Base-by-base conservation (phyloP, 2,329 filamentous ascomycete species). In the Trichoderma atrobrunneum region DNA sequence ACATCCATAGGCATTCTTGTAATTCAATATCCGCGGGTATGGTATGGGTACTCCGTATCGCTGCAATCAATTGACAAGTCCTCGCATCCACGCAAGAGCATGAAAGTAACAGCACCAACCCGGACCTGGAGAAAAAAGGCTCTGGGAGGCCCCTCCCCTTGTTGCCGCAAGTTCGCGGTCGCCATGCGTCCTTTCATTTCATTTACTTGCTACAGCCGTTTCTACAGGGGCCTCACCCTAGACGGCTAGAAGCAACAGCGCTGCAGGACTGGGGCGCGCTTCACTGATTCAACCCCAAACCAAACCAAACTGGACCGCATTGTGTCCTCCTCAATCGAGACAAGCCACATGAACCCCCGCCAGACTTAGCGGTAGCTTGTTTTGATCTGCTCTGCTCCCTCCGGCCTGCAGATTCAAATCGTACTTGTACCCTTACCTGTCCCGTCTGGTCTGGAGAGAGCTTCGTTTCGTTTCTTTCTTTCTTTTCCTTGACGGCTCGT, bases 121-220 rank as follows among this genome's bases (percentile, higher is more conserved):
- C 57, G 1, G 57, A 14, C 66, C 39, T 36, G 30, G 67, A n/a
- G 30, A 61, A 48, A 61, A 48, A 26, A 26, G n/a, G 36, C 66
- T 34, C 28, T 60, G n/a, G 36, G 56, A 69, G 68, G 24, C 39
- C 60, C 68, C 68, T 64, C 39, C 60, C 68, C 68, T 64, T 48
- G 68, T 34, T 64, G 68, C 68, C 34, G 68, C 61, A 63, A 26
- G 24, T 32, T 71, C 61, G 34, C 60, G 51, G 68, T 43, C 39
- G 34, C 68, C 59, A 63, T 63, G 30, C 66, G 56, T 70, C 67
- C 67, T n/a, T 70, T 62, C 67, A 69, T 43, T 71, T 71, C 62
- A 71, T 71, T 57, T 71, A 71, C 68, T 57, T 71, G 39, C 32
- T 71, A 30, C 68, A 43, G 68, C 43, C 68, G 67, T 61, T 36